phyloP scores from a whole-genome alignment of 108 stramenopile species.

The Nitzschia putrida region DNA sequence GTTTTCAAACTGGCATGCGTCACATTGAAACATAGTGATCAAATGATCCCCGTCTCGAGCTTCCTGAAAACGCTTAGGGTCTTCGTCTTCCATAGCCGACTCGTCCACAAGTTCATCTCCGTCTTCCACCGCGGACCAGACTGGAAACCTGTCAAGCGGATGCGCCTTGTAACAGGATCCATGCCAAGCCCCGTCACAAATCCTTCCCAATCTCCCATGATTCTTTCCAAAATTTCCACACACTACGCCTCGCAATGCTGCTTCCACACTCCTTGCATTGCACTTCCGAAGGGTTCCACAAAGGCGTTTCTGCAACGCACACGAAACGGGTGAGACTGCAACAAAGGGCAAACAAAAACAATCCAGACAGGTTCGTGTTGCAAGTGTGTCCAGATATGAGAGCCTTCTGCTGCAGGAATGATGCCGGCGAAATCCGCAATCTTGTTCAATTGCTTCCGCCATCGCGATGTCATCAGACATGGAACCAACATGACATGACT shows the following conservation, averaged over 20 bases:
- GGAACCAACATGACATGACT: no score
- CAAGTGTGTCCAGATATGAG: not conserved
- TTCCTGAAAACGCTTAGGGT: not conserved
- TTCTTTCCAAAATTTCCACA: slow-evolving; percentile 18
- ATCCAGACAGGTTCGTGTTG: not conserved
- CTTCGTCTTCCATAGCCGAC: not conserved
- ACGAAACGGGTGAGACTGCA: slow-evolving; percentile 3
- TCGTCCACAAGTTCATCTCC: not conserved
- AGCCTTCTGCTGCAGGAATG: not conserved
- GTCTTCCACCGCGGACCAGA: not conserved
- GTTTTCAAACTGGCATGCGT: not conserved
- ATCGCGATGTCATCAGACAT: no score
- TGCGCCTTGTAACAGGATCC: no score
- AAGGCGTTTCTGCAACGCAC: no score
- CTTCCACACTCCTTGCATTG: no score
- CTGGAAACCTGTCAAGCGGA: no score
- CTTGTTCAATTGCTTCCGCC: no score
- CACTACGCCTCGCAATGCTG: no score
- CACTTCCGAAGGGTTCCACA: no score
- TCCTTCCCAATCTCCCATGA: not conserved
- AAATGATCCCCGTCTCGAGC: not conserved
- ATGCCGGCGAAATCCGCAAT: not conserved
- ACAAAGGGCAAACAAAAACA: not conserved
- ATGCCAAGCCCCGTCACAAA: not conserved
- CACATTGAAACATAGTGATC: not conserved